phyloP scores from a whole-genome alignment of 106 monocot genomes.

The Vanilla planifolia region DNA sequence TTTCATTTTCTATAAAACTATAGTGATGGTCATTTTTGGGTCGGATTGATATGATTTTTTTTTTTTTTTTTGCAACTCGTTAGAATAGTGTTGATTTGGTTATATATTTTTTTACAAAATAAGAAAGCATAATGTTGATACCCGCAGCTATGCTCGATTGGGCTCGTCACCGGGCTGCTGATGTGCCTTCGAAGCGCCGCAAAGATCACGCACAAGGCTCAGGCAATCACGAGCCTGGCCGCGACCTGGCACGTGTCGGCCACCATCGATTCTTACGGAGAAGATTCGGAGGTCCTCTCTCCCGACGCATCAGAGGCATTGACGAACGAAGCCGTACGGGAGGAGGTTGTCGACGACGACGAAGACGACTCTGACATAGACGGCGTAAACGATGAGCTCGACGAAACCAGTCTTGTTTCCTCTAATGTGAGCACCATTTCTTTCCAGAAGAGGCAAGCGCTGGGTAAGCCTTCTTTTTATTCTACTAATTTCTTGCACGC shows the following conservation, averaged over 20 bases:
- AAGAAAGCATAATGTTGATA: not conserved
- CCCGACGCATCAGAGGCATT: not conserved
- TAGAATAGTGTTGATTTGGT: no score
- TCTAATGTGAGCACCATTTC: constrained; percentile 38
- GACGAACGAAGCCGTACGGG: not conserved
- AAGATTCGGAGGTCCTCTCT: constrained; percentile 20
- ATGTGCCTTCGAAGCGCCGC: constrained; percentile 82
- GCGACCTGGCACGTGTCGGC: constrained; percentile 81
- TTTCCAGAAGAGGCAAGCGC: constrained; percentile 79
- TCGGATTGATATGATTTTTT: no score
- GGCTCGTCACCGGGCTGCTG: constrained; percentile 60
- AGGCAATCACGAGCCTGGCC: constrained; percentile 81
- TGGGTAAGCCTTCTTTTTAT: constrained; percentile 49
- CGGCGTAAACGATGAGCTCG: constrained; percentile 35
- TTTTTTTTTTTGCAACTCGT: no score
- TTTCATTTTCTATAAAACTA: not conserved
- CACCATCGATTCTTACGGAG: constrained; percentile 47
- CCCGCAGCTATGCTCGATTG: constrained; percentile 59
- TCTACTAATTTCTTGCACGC: no score
- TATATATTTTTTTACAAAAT: no score
- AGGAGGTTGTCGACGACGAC: constrained; percentile 15
- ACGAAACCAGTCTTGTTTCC: constrained; percentile 22
- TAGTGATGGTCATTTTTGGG: no score
- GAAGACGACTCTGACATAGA: constrained; percentile 19
- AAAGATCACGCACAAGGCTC: constrained; percentile 93